These are phyloP conservation scores for Lactifluus rugatus DNA, from an alignment of 768 basidiomycete genomes.

Conservation along the genomic window DNA sequence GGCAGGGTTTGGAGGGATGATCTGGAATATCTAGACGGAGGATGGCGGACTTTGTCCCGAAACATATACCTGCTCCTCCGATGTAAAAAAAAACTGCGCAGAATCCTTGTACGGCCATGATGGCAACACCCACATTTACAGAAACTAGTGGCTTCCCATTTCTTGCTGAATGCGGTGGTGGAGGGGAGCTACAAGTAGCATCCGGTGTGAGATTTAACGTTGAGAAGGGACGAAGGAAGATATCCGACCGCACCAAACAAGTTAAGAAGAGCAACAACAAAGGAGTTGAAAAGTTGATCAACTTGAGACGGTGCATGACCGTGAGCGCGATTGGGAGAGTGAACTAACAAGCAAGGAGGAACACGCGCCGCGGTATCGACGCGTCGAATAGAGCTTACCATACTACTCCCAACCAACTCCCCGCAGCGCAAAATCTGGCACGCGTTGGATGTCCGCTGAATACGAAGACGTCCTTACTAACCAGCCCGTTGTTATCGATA, in stretches of 20 bases:
- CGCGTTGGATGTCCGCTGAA: slow-evolving; percentile 59
- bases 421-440: neutral
- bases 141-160: slow-evolving; percentile 86
- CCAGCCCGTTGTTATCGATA: slow-evolving; percentile 98
- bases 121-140: slow-evolving; percentile 63
- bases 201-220: neutral
- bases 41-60: slow-evolving; percentile 78
- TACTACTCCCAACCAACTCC: neutral
- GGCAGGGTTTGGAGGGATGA: slow-evolving; percentile 81
- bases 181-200: slow-evolving; percentile 28
- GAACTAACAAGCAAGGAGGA: too few species aligned
- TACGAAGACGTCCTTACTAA: slow-evolving; percentile 94
- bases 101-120: neutral
- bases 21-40: slow-evolving; percentile 71
- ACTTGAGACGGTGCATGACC: neutral
- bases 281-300: neutral
- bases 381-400: neutral
- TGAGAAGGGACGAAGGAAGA: neutral
- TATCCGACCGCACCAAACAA: slow-evolving; percentile 18
- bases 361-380: neutral
- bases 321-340: too few species aligned
- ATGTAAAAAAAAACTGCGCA: neutral
- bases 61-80: slow-evolving; percentile 69
- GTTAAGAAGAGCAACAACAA: slow-evolving; percentile 2
- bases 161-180: slow-evolving; percentile 39